Evolutionary conservation across 2,329 filamentous ascomycete species (phyloP).

Genomic region (Colletotrichum lini): DNA sequence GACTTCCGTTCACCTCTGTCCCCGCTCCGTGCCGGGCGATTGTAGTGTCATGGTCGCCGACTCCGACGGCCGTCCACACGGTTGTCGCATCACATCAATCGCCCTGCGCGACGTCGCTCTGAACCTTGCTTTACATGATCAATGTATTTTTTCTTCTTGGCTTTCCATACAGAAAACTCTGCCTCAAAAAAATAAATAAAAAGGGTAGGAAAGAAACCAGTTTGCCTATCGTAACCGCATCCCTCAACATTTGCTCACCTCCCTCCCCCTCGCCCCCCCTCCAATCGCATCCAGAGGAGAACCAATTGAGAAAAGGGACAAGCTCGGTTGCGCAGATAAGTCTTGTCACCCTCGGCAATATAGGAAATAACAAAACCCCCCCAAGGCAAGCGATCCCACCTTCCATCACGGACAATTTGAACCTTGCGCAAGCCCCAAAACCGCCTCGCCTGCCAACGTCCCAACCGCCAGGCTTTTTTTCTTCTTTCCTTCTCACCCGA

Average conservation of each 20-base stretch:
- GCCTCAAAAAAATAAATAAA: slow-evolving; percentile 28
- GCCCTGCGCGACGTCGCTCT: neutral
- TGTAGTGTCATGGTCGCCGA: slow-evolving; percentile 3
- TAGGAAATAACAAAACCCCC: slow-evolving; percentile 26
- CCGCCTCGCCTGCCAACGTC: slow-evolving; percentile 27
- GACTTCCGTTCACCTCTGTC: slow-evolving; percentile 27
- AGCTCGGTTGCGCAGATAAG: slow-evolving; percentile 15
- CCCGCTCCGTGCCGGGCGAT: slow-evolving; percentile 26
- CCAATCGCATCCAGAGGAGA: slow-evolving; percentile 33
- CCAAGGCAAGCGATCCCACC: slow-evolving; percentile 25
- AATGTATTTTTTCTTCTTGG: slow-evolving; percentile 6
- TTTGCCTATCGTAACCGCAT: slow-evolving; percentile 33
- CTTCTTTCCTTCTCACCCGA: neutral
- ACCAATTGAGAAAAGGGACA: slow-evolving; percentile 24
- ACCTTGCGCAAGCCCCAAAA: slow-evolving; percentile 29
- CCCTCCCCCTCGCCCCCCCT: neutral
- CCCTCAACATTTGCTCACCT: neutral
- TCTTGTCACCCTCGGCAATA: slow-evolving; percentile 14
- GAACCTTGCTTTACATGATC: slow-evolving; percentile 5
- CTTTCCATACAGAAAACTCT: slow-evolving; percentile 25
- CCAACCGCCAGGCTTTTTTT: slow-evolving; percentile 9
- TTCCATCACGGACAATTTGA: slow-evolving; percentile 37
- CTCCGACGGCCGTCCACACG: neutral
- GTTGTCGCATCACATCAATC: slow-evolving; percentile 18
- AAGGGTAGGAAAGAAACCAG: neutral